A percentile compares a stretch with the other conserved stretches of the same genome.
These are phyloP conservation scores for Fusarium palustre DNA, from an alignment of 2,329 filamentous ascomycete species.

Conservation along the genomic window DNA sequence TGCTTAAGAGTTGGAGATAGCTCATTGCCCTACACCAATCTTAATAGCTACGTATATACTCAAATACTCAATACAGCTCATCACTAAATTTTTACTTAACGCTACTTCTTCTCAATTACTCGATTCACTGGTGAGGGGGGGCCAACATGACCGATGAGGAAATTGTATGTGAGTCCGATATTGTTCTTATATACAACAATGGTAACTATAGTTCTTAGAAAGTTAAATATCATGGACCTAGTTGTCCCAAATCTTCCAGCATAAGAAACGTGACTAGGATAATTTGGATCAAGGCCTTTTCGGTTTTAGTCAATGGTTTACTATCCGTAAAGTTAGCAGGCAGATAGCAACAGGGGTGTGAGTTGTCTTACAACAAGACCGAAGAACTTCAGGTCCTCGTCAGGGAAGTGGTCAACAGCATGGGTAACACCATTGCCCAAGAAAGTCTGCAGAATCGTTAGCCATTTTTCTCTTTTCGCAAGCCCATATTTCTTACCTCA, in stretches of 20 bases:
- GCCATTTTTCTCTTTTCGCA: fast-evolving
- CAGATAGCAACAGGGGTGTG: too few relatives aligned
- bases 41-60: not conserved
- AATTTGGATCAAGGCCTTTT: fast-evolving
- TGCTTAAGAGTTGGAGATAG: too few relatives aligned
- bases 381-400: slow-evolving; percentile 22
- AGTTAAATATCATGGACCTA: not conserved
- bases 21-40: not conserved
- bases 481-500: not conserved
- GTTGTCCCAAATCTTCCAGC: too few relatives aligned
- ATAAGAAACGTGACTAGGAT: not conserved
- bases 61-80: too few relatives aligned
- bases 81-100: too few relatives aligned
- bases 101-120: too few relatives aligned
- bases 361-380: slow-evolving; percentile 12
- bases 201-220: slow-evolving; percentile 11
- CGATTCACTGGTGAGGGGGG: too few relatives aligned
- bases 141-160: too few relatives aligned
- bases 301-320: not conserved
- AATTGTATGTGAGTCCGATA: not conserved
- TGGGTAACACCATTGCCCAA: slow-evolving; percentile 2
- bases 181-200: not conserved
- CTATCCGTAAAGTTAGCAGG: not conserved
- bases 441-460: not conserved
- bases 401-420: slow-evolving; percentile 14